Evolutionary conservation across 306 rosid genomes (phyloP).

Genomic region (Cucurbita moschata): DNA sequence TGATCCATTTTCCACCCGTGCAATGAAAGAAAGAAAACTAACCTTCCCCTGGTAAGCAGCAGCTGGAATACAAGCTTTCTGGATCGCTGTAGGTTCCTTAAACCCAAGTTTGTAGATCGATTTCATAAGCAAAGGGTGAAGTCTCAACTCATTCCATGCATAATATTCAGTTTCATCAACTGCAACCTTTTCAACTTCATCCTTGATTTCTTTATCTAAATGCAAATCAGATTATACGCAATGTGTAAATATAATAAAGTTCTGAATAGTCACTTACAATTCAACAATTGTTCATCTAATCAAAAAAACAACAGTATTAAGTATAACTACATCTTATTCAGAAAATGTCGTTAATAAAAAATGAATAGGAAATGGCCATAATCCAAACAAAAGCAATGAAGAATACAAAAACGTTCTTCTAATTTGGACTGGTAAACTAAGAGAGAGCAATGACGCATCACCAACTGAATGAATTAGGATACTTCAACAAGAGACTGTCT

Average conservation of each 20-base stretch:
- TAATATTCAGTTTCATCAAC: slow-evolving; percentile 58
- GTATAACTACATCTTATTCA: neutral
- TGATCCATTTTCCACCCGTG: neutral
- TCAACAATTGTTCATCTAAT: neutral
- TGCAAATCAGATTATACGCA: neutral
- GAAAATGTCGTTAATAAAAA: neutral
- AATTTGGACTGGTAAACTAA: neutral
- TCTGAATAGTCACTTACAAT: neutral
- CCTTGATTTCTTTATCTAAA: slow-evolving; percentile 24
- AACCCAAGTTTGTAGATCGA: slow-evolving; percentile 68
- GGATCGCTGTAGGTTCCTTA: slow-evolving; percentile 88
- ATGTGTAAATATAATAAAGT: neutral
- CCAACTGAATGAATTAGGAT: neutral
- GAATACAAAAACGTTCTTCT: neutral
- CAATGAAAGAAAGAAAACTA: slow-evolving; percentile 17
- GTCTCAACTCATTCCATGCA: slow-evolving; percentile 89
- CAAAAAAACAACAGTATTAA: neutral
- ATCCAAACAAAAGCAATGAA: neutral
- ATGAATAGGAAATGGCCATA: neutral
- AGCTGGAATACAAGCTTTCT: slow-evolving; percentile 85
- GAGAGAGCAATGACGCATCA: neutral
- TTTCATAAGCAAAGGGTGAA: slow-evolving; percentile 69
- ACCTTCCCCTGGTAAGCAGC: slow-evolving; percentile 99
- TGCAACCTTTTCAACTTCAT: slow-evolving; percentile 27
- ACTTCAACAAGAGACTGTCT: neutral